Conservation (phyloP, 768 basidiomycete species). For the Kwoniella sp. region DNA sequence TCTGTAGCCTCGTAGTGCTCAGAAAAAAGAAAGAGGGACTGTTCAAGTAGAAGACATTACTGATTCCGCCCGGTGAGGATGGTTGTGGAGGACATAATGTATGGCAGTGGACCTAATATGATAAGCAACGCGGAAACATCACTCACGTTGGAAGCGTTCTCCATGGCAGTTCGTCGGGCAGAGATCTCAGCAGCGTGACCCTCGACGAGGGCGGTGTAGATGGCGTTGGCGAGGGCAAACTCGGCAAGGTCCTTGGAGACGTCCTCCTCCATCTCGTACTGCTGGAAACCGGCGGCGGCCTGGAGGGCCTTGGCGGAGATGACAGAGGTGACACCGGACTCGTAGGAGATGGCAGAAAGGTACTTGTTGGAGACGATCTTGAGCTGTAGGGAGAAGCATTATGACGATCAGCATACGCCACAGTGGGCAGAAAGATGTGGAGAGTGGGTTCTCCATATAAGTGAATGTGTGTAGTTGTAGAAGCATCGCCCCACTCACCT, state of each 20-base stretch:
- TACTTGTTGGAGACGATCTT: conserved; percentile 60
- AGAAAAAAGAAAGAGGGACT: not conserved
- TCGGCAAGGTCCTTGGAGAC: conserved; percentile 89
- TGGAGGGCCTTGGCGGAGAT: conserved; percentile 78
- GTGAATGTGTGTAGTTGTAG: not conserved
- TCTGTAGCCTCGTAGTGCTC: not conserved
- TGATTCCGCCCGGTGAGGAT: too few relatives aligned
- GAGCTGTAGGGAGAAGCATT: conserved; percentile 62
- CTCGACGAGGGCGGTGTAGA: conserved; percentile 91
- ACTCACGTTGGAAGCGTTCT: conserved; percentile 85
- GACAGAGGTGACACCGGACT: conserved; percentile 73
- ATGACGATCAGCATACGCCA: conserved; percentile 58
- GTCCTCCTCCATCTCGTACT: conserved; percentile 98
- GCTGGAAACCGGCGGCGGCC: conserved; percentile 85
- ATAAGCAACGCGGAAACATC: not conserved
- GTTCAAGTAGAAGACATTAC: not conserved
- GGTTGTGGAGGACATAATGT: too few relatives aligned
- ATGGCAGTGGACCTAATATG: too few relatives aligned
- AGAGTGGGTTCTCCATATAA: not conserved
- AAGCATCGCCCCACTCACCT: conserved; percentile 55
- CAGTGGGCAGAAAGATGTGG: conserved; percentile 52
- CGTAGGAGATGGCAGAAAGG: conserved; percentile 77
- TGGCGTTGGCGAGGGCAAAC: conserved; percentile 93
- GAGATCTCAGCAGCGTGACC: conserved; percentile 87
- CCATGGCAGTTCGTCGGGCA: conserved; percentile 93